phyloP scores from a whole-genome alignment of 805 yeast genomes.

The Schwanniomyces occidentalis region DNA sequence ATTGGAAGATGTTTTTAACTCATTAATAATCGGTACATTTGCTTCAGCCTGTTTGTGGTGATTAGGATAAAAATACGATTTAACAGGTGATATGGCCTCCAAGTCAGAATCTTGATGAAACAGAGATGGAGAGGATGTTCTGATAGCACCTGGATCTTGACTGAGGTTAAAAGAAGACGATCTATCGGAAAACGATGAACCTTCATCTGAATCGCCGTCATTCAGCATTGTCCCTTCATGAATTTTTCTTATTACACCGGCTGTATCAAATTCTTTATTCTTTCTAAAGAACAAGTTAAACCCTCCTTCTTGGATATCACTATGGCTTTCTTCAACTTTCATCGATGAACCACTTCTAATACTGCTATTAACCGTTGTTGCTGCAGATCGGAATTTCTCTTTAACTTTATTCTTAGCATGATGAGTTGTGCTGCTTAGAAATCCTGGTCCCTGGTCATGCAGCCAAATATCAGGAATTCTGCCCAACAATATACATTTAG shows the following conservation, averaged over 20 bases:
- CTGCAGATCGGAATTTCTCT: constrained; percentile 10
- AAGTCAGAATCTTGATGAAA: too few relatives aligned
- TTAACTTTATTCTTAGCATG: constrained; percentile 14
- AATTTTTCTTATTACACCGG: constrained; percentile 1
- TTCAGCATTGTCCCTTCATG: too few relatives aligned
- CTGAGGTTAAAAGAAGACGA: too few relatives aligned
- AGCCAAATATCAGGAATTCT: constrained; percentile 60
- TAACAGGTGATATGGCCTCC: too few relatives aligned
- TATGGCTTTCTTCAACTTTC: background rate
- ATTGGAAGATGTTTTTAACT: too few relatives aligned
- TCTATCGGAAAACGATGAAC: too few relatives aligned
- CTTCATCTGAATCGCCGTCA: too few relatives aligned
- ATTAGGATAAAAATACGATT: too few relatives aligned
- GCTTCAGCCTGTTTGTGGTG: background rate
- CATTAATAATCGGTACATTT: background rate
- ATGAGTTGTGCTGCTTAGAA: constrained; percentile 16
- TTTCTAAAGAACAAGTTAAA: constrained; percentile 3
- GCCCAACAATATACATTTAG: constrained; percentile 56
- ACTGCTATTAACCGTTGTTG: constrained; percentile 8
- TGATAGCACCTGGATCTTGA: too few relatives aligned
- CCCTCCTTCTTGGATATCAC: constrained; percentile 6
- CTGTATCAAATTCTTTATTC: constrained; percentile 2
- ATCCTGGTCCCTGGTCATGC: constrained; percentile 29
- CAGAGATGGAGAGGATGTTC: too few relatives aligned
- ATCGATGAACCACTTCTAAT: constrained; percentile 4